Evolutionary conservation across 148 eudicot genomes (phyloP).

Genomic region (Polygonum maritimum): DNA sequence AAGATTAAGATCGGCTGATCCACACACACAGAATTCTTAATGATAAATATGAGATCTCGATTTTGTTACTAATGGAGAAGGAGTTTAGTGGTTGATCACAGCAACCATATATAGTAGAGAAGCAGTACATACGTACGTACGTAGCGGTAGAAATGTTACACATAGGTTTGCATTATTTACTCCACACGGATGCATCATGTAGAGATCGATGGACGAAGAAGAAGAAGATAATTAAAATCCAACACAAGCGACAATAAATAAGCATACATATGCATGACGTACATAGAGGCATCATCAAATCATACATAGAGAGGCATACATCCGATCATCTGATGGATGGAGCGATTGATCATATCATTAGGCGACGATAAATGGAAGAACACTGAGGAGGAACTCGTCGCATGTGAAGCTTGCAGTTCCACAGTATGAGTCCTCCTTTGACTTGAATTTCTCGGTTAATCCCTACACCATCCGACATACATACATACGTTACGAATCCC

Average conservation of each 20-base stretch:
- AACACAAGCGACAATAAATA: neutral
- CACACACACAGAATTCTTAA: no score
- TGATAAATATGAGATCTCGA: no score
- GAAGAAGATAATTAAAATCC: neutral
- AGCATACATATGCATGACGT: neutral
- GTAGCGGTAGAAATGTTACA: neutral
- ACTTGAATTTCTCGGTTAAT: conserved; percentile 60
- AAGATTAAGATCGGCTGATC: no score
- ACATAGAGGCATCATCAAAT: neutral
- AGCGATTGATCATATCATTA: neutral
- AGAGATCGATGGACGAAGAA: neutral
- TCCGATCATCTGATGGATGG: neutral
- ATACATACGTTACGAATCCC: neutral
- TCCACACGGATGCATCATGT: neutral
- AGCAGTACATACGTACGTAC: neutral
- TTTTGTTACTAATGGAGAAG: no score
- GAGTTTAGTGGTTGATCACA: neutral
- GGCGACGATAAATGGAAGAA: conserved; percentile 45
- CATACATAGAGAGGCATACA: no score
- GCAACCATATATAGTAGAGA: neutral
- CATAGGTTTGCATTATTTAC: neutral
- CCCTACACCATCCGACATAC: conserved; percentile 32
- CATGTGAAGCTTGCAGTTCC: conserved; percentile 55
- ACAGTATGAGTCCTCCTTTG: conserved; percentile 35
- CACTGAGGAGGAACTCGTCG: conserved; percentile 53